Conservation (phyloP, 768 basidiomycete genomes). For the Antrodiella citrinella region DNA sequence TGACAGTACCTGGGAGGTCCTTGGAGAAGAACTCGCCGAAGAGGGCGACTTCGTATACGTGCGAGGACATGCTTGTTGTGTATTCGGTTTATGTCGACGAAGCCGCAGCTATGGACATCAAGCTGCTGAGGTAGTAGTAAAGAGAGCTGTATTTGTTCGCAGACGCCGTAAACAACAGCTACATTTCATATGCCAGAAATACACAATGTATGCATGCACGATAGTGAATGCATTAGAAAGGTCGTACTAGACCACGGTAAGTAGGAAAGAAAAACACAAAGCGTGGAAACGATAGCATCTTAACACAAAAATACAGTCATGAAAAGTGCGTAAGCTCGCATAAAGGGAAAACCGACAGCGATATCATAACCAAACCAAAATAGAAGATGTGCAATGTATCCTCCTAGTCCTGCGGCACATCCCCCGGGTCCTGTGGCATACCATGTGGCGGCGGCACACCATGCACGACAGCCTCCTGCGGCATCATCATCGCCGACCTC, state of each 20-base stretch:
- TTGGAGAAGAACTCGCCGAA: constrained; percentile 76
- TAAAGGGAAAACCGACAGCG: background rate
- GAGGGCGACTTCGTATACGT: constrained; percentile 74
- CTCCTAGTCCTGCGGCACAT: constrained; percentile 7
- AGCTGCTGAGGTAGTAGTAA: too few species aligned
- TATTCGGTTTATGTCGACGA: too few species aligned
- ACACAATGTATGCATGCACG: too few species aligned
- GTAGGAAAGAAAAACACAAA: background rate
- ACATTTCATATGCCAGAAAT: too few species aligned
- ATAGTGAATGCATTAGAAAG: too few species aligned
- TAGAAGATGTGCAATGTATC: background rate
- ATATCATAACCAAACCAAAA: constrained; percentile 5
- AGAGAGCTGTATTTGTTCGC: too few species aligned
- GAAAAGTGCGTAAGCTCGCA: background rate
- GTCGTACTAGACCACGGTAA: too few species aligned
- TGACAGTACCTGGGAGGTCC: constrained; percentile 41
- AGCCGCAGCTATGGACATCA: too few species aligned
- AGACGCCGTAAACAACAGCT: too few species aligned
- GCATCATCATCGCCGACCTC: constrained; percentile 55
- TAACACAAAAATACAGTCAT: background rate
- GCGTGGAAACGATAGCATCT: background rate
- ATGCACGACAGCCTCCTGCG: constrained; percentile 5
- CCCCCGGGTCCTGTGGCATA: constrained; percentile 17
- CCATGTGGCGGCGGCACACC: constrained; percentile 13
- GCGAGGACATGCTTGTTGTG: constrained; percentile 22